Percentiles rank a stretch among this genome's conserved stretches.
phyloP scores from a whole-genome alignment of 1,284 basidiomycete species.

The Porodaedalea pini region DNA sequence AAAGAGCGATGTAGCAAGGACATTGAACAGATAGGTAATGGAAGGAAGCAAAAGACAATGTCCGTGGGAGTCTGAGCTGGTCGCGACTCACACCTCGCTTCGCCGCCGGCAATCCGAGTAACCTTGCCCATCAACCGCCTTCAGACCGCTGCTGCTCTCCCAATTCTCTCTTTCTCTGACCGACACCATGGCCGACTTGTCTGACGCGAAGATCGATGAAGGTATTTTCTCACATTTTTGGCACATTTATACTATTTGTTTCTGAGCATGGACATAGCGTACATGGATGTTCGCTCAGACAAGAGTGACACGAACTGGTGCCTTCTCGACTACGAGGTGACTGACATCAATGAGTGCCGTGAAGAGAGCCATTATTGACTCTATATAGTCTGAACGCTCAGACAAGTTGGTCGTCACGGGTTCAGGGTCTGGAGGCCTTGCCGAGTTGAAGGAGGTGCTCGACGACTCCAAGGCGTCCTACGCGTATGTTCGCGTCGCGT shows the following conservation, averaged over 20 bases:
- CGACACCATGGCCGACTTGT: slow-evolving; percentile 74
- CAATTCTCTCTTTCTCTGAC: slow-evolving; percentile 2
- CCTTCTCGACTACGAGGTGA: slow-evolving; percentile 80
- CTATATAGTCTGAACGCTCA: slow-evolving; percentile 63
- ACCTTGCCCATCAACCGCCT: not conserved
- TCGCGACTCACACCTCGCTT: not conserved
- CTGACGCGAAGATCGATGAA: slow-evolving; percentile 72
- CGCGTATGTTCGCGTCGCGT: slow-evolving; percentile 79
- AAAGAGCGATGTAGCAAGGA: slow-evolving; percentile 7
- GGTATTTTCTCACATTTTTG: slow-evolving; percentile 44
- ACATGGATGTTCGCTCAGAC: slow-evolving; percentile 79
- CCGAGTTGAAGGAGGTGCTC: slow-evolving; percentile 72
- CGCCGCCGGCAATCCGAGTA: not conserved
- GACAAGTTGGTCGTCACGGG: slow-evolving; percentile 76
- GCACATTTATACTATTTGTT: slow-evolving; percentile 17
- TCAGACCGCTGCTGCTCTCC: not conserved
- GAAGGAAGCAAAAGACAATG: slow-evolving; percentile 6
- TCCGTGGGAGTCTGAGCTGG: too few relatives aligned
- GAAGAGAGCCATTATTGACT: slow-evolving; percentile 16
- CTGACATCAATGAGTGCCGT: not conserved
- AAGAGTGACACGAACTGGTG: slow-evolving; percentile 85
- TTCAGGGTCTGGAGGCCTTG: slow-evolving; percentile 76
- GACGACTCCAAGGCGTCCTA: slow-evolving; percentile 76
- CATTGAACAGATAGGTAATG: not conserved
- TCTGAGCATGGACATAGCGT: slow-evolving; percentile 50